A percentile compares a stretch with the other conserved stretches of the same genome.
Conservation (phyloP, 108 stramenopile genomes). For the Poteriospumella lacustris region DNA sequence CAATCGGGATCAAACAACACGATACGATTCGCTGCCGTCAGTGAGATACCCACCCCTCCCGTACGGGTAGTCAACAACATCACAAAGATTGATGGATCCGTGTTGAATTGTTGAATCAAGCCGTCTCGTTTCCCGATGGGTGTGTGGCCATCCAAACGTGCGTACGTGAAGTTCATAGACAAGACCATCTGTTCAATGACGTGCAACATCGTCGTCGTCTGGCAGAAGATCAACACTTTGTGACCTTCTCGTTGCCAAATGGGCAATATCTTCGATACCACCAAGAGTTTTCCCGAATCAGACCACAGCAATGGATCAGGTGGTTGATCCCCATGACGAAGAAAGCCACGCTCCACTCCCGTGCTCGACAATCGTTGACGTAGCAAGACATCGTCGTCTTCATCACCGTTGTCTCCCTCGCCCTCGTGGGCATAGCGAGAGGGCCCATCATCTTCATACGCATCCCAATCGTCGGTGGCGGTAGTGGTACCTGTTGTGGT, state of each 20-base stretch:
- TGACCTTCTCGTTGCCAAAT: slow-evolving; percentile 82
- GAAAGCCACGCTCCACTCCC: not conserved
- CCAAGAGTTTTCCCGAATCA: slow-evolving; percentile 84
- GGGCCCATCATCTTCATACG: not conserved
- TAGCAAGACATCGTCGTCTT: slow-evolving; percentile 2
- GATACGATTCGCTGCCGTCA: slow-evolving; percentile 61
- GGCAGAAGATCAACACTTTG: slow-evolving; percentile 87
- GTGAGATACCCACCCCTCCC: slow-evolving; percentile 85
- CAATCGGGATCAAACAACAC: slow-evolving; percentile 82
- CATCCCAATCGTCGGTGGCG: not conserved
- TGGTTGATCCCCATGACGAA: not conserved
- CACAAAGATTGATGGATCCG: slow-evolving; percentile 66
- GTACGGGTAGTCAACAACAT: slow-evolving; percentile 91
- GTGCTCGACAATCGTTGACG: not conserved
- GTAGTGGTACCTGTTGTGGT: not conserved
- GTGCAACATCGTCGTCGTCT: slow-evolving; percentile 86
- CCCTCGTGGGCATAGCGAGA: not conserved
- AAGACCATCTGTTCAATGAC: slow-evolving; percentile 72
- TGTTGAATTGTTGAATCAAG: slow-evolving; percentile 85
- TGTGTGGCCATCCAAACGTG: slow-evolving; percentile 88
- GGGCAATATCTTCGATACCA: slow-evolving; percentile 80
- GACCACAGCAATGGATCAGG: not conserved
- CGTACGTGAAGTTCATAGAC: slow-evolving; percentile 69
- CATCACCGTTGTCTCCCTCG: not conserved
- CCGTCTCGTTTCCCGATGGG: slow-evolving; percentile 73